phyloP scores from a whole-genome alignment of 2,329 filamentous ascomycete species.

The Cercospora janseana region DNA sequence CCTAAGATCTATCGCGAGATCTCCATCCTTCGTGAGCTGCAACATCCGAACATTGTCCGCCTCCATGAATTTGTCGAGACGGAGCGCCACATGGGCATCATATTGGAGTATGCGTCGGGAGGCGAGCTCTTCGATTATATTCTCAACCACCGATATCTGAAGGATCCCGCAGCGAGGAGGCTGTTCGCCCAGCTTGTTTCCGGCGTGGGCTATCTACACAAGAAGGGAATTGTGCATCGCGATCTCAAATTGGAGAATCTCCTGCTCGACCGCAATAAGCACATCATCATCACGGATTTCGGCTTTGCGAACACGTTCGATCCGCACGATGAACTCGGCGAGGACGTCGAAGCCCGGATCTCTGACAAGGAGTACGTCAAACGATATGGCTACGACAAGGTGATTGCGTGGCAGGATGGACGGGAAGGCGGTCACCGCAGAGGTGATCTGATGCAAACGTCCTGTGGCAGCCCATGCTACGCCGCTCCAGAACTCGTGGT shows the following conservation, averaged over 20 bases:
- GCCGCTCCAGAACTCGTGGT: conserved; percentile 95
- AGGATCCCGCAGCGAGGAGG: conserved; percentile 84
- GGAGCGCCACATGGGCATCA: conserved; percentile 94
- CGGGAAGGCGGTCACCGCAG: conserved; percentile 56
- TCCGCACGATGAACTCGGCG: conserved; percentile 77
- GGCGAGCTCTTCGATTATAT: conserved; percentile 99
- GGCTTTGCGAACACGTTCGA: conserved; percentile 98
- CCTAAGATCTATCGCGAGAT: conserved; percentile 98
- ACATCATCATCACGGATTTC: conserved; percentile 99
- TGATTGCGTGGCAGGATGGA: conserved; percentile 63
- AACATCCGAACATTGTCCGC: conserved; percentile 94
- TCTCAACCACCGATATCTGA: conserved; percentile 91
- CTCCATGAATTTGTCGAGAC: conserved; percentile 99
- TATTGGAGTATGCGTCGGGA: conserved; percentile 95
- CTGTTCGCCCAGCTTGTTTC: conserved; percentile 95
- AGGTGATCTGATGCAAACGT: conserved; percentile 98
- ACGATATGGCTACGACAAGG: conserved; percentile 76
- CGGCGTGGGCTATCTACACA: conserved; percentile 94
- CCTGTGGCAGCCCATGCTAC: conserved; percentile 96
- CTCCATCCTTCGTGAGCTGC: conserved; percentile 78
- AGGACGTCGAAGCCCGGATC: conserved; percentile 86
- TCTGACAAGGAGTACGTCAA: conserved; percentile 86
- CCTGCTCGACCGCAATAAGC: conserved; percentile 89
- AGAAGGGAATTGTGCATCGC: conserved; percentile 96
- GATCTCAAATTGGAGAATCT: conserved; percentile 96